A percentile compares a stretch with the other conserved stretches of the same genome.
phyloP scores from a whole-genome alignment of 768 basidiomycete genomes.

The Thelephora ganbajun region DNA sequence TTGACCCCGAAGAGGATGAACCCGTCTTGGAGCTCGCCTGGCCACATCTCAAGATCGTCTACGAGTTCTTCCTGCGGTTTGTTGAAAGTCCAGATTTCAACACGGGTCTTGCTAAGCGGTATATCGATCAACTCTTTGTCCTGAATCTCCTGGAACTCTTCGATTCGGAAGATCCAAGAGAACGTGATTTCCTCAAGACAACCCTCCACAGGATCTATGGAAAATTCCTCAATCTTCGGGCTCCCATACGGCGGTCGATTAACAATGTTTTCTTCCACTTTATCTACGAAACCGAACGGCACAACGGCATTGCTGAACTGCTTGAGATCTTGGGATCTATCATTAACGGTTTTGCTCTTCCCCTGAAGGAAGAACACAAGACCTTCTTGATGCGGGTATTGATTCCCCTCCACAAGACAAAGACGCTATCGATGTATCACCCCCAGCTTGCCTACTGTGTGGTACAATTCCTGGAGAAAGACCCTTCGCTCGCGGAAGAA shows the following conservation, averaged over 20 bases:
- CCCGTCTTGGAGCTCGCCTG: slow-evolving; percentile 97
- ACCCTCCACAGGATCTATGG: slow-evolving; percentile 98
- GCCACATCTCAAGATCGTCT: slow-evolving; percentile 98
- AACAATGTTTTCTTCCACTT: slow-evolving; percentile 99
- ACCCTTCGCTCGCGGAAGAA: slow-evolving; percentile 81
- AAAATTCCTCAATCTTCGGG: slow-evolving; percentile 96
- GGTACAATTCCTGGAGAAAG: slow-evolving; percentile 98
- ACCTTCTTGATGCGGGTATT: slow-evolving; percentile 89
- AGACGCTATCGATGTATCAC: slow-evolving; percentile 93
- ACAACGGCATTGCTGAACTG: slow-evolving; percentile 97
- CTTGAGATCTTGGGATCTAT: slow-evolving; percentile 97
- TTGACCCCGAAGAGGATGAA: slow-evolving; percentile 98
- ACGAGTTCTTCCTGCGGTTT: slow-evolving; percentile 99
- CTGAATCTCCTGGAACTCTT: slow-evolving; percentile 95
- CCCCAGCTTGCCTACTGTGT: slow-evolving; percentile 99
- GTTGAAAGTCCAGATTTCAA: slow-evolving; percentile 97
- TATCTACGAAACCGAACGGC: slow-evolving; percentile 95
- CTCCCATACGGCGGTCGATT: slow-evolving; percentile 97
- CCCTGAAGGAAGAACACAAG: slow-evolving; percentile 98
- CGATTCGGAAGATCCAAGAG: slow-evolving; percentile 96
- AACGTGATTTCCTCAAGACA: slow-evolving; percentile 98
- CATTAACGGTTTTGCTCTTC: slow-evolving; percentile 97
- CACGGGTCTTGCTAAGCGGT: slow-evolving; percentile 93
- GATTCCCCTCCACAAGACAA: slow-evolving; percentile 94
- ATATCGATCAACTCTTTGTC: slow-evolving; percentile 93